A percentile compares a stretch with the other conserved stretches of the same genome.
These are phyloP conservation scores for Aspergillus indologenus DNA, from an alignment of 495 filamentous ascomycete species.

Conservation along the genomic window DNA sequence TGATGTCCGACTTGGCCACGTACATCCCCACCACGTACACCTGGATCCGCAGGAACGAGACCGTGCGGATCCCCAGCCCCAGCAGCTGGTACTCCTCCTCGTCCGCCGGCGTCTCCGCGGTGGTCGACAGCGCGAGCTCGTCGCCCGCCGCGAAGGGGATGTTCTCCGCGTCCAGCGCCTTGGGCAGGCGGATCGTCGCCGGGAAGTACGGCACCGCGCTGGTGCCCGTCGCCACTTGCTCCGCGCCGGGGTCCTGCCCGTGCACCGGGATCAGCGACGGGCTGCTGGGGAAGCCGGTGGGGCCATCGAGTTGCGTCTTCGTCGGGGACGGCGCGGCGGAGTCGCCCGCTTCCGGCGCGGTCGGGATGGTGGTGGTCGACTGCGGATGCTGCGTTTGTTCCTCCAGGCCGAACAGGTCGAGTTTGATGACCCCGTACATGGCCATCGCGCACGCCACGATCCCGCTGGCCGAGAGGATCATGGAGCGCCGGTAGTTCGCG, in stretches of 20 bases:
- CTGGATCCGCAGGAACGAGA: conserved; percentile 84
- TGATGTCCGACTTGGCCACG: conserved; percentile 73
- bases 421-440: conserved; percentile 40
- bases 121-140: conserved; percentile 23
- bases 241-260: conserved; percentile 52
- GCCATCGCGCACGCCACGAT: conserved; percentile 34
- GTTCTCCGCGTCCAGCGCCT: conserved; percentile 33
- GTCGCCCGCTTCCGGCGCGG: neutral
- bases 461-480: conserved; percentile 35
- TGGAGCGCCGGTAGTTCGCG: conserved; percentile 30
- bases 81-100: conserved; percentile 79
- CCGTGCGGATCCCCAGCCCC: conserved; percentile 81
- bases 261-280: conserved; percentile 41
- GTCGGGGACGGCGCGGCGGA: conserved; percentile 2
- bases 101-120: conserved; percentile 9
- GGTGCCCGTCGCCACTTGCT: conserved; percentile 77
- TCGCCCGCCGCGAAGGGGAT: conserved; percentile 34
- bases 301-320: conserved; percentile 41
- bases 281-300: conserved; percentile 33
- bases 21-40: conserved; percentile 96
- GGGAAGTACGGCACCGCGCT: conserved; percentile 81
- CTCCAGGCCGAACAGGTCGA: conserved; percentile 38
- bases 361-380: neutral
- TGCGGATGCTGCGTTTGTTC: neutral
- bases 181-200: conserved; percentile 60